Percentiles rank a stretch among this genome's conserved stretches.
phyloP scores from a whole-genome alignment of 495 filamentous ascomycete genomes.

The Glonium stellatum region DNA sequence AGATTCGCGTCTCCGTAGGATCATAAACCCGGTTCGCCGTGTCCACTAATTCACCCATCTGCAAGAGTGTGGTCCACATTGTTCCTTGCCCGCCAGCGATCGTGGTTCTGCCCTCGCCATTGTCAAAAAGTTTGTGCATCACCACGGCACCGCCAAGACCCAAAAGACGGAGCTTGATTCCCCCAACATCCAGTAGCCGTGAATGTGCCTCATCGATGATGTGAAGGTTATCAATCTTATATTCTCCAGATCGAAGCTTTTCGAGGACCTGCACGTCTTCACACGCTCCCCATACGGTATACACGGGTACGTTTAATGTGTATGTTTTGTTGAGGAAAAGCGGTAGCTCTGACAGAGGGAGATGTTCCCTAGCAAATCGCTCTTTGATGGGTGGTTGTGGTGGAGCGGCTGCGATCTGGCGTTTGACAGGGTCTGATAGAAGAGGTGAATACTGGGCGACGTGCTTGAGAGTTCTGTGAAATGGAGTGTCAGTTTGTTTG shows the following conservation, averaged over 20 bases:
- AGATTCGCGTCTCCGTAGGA: slow-evolving; percentile 94
- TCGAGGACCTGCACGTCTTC: slow-evolving; percentile 97
- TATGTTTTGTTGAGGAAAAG: slow-evolving; percentile 80
- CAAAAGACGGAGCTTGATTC: slow-evolving; percentile 90
- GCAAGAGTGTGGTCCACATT: slow-evolving; percentile 98
- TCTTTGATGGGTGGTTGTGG: slow-evolving; percentile 67
- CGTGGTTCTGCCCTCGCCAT: slow-evolving; percentile 94
- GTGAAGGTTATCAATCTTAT: slow-evolving; percentile 94
- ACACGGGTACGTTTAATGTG: slow-evolving; percentile 91
- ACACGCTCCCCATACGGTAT: slow-evolving; percentile 98
- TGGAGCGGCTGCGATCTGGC: slow-evolving; percentile 63
- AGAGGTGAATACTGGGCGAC: slow-evolving; percentile 97
- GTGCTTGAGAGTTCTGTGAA: slow-evolving; percentile 83
- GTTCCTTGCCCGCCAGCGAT: slow-evolving; percentile 98
- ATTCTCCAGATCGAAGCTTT: slow-evolving; percentile 96
- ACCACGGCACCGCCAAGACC: slow-evolving; percentile 95
- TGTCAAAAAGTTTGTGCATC: slow-evolving; percentile 99
- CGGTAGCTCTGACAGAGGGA: slow-evolving; percentile 94
- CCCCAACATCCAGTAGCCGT: slow-evolving; percentile 84
- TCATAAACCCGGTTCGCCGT: slow-evolving; percentile 98
- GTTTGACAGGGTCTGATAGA: slow-evolving; percentile 80
- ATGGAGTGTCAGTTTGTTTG: neutral
- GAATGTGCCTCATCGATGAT: slow-evolving; percentile 98
- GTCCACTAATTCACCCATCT: slow-evolving; percentile 98
- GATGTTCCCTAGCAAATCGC: slow-evolving; percentile 67